Percentiles rank a stretch among this genome's conserved stretches.
Conservation (phyloP, 2,329 filamentous ascomycete genomes). For the Spiromastix sp. region DNA sequence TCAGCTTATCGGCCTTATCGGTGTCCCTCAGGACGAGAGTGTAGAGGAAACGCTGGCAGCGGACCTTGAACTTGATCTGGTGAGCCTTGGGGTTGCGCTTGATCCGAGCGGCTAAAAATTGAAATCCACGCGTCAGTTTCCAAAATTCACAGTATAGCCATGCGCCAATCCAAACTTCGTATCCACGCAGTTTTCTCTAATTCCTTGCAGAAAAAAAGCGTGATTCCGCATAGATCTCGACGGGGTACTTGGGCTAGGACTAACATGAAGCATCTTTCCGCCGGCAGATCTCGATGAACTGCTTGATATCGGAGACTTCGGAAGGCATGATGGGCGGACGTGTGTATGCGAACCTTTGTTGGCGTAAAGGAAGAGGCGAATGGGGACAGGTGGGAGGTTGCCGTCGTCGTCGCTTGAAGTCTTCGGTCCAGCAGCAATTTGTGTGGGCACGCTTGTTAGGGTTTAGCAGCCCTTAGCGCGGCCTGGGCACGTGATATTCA, state of each 20-base stretch:
- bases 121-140: no score
- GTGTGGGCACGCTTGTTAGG: no score
- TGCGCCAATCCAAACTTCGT: neutral
- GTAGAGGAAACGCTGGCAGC: constrained; percentile 93
- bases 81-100: constrained; percentile 88
- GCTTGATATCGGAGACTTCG: constrained; percentile 96
- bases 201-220: neutral
- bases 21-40: constrained; percentile 96
- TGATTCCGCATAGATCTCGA: no score
- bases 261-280: constrained; percentile 98
- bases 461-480: no score
- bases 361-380: neutral
- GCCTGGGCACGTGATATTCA: no score
- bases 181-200: neutral
- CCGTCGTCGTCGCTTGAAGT: no score
- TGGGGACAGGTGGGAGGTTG: neutral
- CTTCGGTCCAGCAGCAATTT: no score
- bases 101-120: constrained; percentile 66
- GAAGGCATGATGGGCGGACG: constrained; percentile 81
- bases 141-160: neutral
- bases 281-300: constrained; percentile 99
- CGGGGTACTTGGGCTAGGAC: constrained; percentile 34
- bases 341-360: no score
- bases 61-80: constrained; percentile 99
- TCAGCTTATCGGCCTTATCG: constrained; percentile 99